Percentiles rank a stretch among this genome's conserved stretches.
Conservation (phyloP, 257 asterid genomes). For the Vinca minor region DNA sequence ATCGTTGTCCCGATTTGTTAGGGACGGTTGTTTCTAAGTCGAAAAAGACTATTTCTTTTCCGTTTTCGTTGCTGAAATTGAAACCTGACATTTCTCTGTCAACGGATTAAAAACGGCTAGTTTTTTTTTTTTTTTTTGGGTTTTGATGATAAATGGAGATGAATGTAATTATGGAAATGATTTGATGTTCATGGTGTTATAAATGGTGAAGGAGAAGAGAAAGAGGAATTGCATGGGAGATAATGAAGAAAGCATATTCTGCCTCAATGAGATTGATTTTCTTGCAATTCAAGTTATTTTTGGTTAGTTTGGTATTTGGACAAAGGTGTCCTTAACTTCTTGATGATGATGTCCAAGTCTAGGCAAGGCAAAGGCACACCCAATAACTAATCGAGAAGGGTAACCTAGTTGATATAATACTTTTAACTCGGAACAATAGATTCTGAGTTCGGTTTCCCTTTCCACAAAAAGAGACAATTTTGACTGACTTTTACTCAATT, state of each 20-base stretch:
- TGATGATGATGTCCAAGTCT: slow-evolving; percentile 21
- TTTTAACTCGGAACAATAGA: too few species aligned
- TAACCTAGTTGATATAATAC: too few species aligned
- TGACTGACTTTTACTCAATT: too few species aligned
- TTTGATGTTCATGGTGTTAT: neutral
- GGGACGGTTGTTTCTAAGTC: slow-evolving; percentile 92
- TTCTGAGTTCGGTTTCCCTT: too few species aligned
- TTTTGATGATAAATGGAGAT: neutral
- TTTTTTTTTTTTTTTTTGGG: neutral
- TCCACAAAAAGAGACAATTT: too few species aligned
- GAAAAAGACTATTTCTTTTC: slow-evolving; percentile 72
- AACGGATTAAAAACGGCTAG: too few species aligned
- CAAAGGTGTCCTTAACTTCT: slow-evolving; percentile 48
- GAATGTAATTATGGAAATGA: slow-evolving; percentile 7
- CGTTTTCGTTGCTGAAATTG: slow-evolving; percentile 11
- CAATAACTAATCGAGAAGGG: neutral
- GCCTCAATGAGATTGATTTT: slow-evolving; percentile 42
- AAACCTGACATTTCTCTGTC: slow-evolving; percentile 29
- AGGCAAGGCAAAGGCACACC: slow-evolving; percentile 15
- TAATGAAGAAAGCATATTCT: slow-evolving; percentile 43
- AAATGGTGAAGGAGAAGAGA: slow-evolving; percentile 8
- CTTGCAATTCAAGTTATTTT: slow-evolving; percentile 69
- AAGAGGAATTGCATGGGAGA: slow-evolving; percentile 18
- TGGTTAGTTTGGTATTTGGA: slow-evolving; percentile 28
- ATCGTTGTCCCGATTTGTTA: slow-evolving; percentile 43